A percentile compares a stretch with the other conserved stretches of the same genome.
Evolutionary conservation across 2,329 filamentous ascomycete species (phyloP).

Genomic region (Emergomyces pasteurianus): DNA sequence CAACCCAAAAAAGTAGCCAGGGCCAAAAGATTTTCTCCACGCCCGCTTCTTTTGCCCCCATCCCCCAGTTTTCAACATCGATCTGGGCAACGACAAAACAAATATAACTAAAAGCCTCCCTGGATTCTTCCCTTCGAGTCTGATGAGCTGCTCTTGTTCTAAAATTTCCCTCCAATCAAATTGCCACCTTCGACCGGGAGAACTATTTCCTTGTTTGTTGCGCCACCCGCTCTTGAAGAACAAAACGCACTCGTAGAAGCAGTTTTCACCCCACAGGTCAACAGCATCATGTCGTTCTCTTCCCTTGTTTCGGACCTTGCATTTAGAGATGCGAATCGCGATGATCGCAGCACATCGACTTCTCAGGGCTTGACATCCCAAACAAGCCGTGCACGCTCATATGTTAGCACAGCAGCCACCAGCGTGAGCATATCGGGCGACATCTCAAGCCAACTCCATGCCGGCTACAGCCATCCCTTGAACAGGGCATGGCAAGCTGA

Average conservation of each 20-base stretch:
- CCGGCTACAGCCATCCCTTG: constrained; percentile 70
- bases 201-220: neutral
- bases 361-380: constrained; percentile 28
- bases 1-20: no score
- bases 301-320: constrained; percentile 39
- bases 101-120: no score
- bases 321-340: constrained; percentile 30
- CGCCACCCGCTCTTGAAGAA: neutral
- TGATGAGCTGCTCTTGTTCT: neutral
- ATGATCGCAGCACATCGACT: constrained; percentile 33
- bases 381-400: constrained; percentile 29
- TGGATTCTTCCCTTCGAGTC: neutral
- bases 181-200: neutral
- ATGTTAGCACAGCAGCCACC: constrained; percentile 37
- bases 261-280: neutral
- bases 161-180: neutral
- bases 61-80: no score
- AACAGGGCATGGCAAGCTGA: constrained; percentile 74
- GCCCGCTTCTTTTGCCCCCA: no score
- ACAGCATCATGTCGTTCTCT: constrained; percentile 36
- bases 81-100: neutral
- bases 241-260: neutral
- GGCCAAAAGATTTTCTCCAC: no score
- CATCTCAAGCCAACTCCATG: constrained; percentile 72
- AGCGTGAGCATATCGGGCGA: constrained; percentile 47